A percentile compares a stretch with the other conserved stretches of the same genome.
These are phyloP conservation scores for Claviceps spartinae DNA, from an alignment of 2,329 filamentous ascomycete species.

Conservation along the genomic window DNA sequence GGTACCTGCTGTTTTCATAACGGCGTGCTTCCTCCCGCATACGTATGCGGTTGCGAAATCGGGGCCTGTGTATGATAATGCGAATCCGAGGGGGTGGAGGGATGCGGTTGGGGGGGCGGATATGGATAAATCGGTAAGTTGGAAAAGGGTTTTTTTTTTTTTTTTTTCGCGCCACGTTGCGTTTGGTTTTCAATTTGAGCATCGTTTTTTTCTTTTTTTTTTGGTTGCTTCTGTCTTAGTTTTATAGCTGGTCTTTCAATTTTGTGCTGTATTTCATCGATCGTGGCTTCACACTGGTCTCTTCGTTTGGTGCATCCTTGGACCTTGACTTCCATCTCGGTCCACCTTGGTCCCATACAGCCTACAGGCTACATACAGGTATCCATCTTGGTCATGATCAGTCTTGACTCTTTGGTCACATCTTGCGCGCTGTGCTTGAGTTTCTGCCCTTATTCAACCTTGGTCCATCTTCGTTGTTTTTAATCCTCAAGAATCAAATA, in stretches of 20 bases:
- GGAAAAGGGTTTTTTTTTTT: neutral
- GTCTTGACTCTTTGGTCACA: too few species aligned
- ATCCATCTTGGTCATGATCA: too few species aligned
- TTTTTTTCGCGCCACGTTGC: too few species aligned
- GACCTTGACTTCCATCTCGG: neutral
- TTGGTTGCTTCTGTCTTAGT: neutral
- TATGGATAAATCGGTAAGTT: conserved; percentile 16
- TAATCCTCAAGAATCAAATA: too few species aligned
- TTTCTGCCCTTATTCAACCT: too few species aligned
- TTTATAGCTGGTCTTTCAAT: too few species aligned
- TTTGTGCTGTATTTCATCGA: too few species aligned
- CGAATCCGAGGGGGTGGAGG: conserved; percentile 24
- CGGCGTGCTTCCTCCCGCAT: conserved; percentile 22
- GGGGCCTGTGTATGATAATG: conserved; percentile 22
- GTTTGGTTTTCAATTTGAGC: neutral
- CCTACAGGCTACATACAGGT: too few species aligned
- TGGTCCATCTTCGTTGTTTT: too few species aligned
- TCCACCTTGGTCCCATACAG: too few species aligned
- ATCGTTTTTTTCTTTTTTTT: neutral
- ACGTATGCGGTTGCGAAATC: conserved; percentile 17
- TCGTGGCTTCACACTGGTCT: neutral
- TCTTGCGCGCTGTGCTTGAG: too few species aligned
- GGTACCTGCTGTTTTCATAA: conserved; percentile 26
- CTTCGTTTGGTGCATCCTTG: neutral
- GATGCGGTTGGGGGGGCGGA: conserved; percentile 19